These are phyloP conservation scores for Cercospora sojina DNA, from an alignment of 2,329 filamentous ascomycete genomes.

Conservation along the genomic window DNA sequence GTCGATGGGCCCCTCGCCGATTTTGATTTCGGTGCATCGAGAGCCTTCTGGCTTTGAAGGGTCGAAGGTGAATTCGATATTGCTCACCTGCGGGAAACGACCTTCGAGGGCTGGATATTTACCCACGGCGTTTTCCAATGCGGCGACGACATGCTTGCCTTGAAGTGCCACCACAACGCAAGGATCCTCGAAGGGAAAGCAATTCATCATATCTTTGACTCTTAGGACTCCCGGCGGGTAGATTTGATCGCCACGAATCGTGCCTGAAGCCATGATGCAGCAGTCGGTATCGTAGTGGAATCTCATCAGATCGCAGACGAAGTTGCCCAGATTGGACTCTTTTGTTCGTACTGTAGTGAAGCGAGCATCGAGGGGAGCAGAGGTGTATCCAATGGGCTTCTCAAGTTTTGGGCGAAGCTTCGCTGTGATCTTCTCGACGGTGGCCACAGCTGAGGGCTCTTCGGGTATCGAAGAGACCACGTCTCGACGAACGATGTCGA, in stretches of 20 bases:
- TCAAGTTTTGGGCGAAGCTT: constrained; percentile 74
- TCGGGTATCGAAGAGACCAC: constrained; percentile 66
- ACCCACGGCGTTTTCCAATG: constrained; percentile 79
- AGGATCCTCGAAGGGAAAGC: constrained; percentile 87
- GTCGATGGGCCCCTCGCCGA: constrained; percentile 63
- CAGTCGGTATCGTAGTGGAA: constrained; percentile 79
- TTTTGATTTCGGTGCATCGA: constrained; percentile 61
- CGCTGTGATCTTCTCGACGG: constrained; percentile 69
- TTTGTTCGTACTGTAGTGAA: constrained; percentile 76
- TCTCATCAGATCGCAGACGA: constrained; percentile 88
- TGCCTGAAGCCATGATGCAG: constrained; percentile 79
- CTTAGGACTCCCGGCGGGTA: constrained; percentile 77
- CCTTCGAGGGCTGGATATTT: constrained; percentile 79
- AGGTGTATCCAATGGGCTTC: constrained; percentile 80
- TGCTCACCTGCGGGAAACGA: constrained; percentile 82
- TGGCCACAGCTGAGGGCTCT: constrained; percentile 58
- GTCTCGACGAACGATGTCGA: constrained; percentile 41
- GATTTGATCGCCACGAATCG: constrained; percentile 83
- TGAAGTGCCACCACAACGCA: constrained; percentile 72
- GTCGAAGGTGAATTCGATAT: constrained; percentile 74
- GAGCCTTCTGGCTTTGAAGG: constrained; percentile 59
- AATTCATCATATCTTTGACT: constrained; percentile 54
- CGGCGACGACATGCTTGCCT: constrained; percentile 72
- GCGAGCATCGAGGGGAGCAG: constrained; percentile 76
- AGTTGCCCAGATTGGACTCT: constrained; percentile 86